Evolutionary conservation across 176 grass and related monocot species (phyloP).

Genomic region (Alloteropsis semialata): DNA sequence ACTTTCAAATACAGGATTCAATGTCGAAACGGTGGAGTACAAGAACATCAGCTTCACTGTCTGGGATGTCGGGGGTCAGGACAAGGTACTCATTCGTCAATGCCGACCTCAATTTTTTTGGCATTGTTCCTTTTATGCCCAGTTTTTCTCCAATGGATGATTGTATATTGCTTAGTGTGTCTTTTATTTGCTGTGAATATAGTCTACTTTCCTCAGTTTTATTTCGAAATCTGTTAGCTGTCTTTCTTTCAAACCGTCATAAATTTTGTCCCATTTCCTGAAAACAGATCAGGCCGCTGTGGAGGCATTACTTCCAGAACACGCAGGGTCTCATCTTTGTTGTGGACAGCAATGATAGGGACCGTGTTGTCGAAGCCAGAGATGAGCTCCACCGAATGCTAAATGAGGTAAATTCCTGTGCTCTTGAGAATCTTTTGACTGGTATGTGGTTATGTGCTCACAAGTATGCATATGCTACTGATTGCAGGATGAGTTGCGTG

Average conservation of each 20-base stretch:
- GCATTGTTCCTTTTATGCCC: not conserved
- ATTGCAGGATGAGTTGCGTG: conserved; percentile 62
- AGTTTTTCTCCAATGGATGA: not conserved
- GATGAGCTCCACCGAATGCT: conserved; percentile 76
- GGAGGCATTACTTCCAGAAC: conserved; percentile 83
- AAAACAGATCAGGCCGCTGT: conserved; percentile 68
- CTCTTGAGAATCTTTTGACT: not conserved
- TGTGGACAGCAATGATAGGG: conserved; percentile 71
- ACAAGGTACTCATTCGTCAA: conserved; percentile 85
- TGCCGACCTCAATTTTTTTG: not conserved
- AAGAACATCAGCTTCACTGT: conserved; percentile 99
- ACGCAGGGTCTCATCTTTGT: conserved; percentile 72
- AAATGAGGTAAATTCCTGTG: conserved; percentile 48
- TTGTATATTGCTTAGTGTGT: not conserved
- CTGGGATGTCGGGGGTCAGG: conserved; percentile 98
- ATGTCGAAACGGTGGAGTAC: conserved; percentile 83
- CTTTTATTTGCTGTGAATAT: not conserved
- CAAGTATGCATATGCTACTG: not conserved
- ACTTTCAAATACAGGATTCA: conserved; percentile 49
- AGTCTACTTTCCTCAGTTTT: not conserved
- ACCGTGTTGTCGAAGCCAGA: conserved; percentile 72
- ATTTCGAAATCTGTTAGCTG: not conserved
- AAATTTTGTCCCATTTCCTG: not conserved
- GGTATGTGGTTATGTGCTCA: not conserved
- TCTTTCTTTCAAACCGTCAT: not conserved